These are phyloP conservation scores for Prunus salicina DNA, from an alignment of 306 rosid species.

Conservation along the genomic window DNA sequence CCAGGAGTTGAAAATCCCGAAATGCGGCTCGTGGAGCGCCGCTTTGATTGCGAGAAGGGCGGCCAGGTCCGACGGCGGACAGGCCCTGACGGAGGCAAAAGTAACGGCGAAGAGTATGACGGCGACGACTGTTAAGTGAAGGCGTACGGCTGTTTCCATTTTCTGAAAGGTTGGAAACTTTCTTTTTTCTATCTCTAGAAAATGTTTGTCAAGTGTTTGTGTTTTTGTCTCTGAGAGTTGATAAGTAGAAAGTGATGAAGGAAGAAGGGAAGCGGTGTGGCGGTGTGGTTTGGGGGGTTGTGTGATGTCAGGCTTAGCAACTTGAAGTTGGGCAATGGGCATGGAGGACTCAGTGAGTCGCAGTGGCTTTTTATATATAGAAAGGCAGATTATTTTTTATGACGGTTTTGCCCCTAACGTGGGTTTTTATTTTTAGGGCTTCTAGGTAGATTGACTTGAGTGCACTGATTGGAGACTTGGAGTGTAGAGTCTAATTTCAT, in stretches of 20 bases:
- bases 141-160: background rate
- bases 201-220: background rate
- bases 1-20: slow-evolving; percentile 85
- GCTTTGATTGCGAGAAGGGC: slow-evolving; percentile 72
- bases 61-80: slow-evolving; percentile 71
- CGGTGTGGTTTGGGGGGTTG: background rate
- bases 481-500: background rate
- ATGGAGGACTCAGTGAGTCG: background rate
- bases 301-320: slow-evolving; percentile 5
- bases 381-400: background rate
- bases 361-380: background rate
- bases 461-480: slow-evolving; percentile 13
- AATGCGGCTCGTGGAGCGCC: slow-evolving; percentile 56
- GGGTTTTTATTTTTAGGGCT: slow-evolving; percentile 1
- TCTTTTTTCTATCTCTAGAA: background rate
- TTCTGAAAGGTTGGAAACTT: background rate
- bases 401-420: slow-evolving; percentile 62
- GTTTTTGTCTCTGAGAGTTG: background rate
- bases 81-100: slow-evolving; percentile 32
- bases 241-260: background rate
- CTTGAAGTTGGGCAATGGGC: background rate
- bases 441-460: background rate
- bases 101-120: slow-evolving; percentile 15
- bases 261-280: background rate
- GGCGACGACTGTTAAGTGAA: background rate